These are phyloP conservation scores for Sporothrix inflata DNA, from an alignment of 2,329 filamentous ascomycete genomes.

Conservation along the genomic window DNA sequence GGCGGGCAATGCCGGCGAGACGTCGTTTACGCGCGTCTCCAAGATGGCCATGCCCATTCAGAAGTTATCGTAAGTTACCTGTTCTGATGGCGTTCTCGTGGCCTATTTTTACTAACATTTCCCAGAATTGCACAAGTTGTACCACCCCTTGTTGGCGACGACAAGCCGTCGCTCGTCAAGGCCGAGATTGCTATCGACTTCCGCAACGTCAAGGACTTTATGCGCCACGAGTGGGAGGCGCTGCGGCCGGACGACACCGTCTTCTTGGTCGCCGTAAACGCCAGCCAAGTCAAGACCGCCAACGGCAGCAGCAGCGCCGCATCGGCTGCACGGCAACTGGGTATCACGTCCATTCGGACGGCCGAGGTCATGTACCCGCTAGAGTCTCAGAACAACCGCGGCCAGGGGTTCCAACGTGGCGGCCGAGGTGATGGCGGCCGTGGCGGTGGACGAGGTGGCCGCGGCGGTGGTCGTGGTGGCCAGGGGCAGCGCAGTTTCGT, in stretches of 20 bases:
- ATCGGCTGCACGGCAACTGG: conserved; percentile 62
- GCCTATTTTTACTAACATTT: neutral
- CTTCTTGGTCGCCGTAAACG: conserved; percentile 79
- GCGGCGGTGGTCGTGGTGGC: conserved; percentile 58
- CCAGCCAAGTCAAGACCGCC: conserved; percentile 54
- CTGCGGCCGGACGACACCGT: conserved; percentile 86
- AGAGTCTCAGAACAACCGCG: conserved; percentile 82
- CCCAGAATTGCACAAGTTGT: conserved; percentile 76
- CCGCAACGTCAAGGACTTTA: conserved; percentile 72
- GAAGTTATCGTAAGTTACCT: conserved; percentile 69
- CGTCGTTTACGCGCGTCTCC: conserved; percentile 79
- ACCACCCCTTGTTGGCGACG: conserved; percentile 79
- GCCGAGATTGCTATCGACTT: conserved; percentile 87
- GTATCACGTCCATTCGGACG: conserved; percentile 72
- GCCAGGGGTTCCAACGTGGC: conserved; percentile 36
- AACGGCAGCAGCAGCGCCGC: conserved; percentile 54
- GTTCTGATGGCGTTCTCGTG: no score
- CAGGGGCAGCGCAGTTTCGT: conserved; percentile 53
- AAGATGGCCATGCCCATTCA: conserved; percentile 89
- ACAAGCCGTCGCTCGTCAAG: conserved; percentile 79
- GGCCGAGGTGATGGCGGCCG: neutral
- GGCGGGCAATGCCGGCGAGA: conserved; percentile 64
- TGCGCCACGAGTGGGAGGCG: conserved; percentile 87
- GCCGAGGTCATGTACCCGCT: conserved; percentile 85
- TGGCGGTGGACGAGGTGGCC: conserved; percentile 45